Base-by-base conservation (phyloP, 495 filamentous ascomycete genomes). In the Eremomyces bilateralis region DNA sequence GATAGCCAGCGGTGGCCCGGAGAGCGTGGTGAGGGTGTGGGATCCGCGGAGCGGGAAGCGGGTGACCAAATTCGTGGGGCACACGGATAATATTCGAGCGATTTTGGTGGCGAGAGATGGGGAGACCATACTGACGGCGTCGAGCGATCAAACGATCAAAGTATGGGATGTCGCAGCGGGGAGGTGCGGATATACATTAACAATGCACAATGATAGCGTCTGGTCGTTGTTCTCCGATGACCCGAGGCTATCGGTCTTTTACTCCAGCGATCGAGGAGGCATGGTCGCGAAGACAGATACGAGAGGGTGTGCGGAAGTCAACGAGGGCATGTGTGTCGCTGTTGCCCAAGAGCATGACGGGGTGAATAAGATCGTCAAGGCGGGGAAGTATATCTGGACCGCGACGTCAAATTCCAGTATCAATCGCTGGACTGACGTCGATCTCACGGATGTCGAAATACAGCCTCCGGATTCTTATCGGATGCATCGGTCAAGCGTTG, bases 121-220 rank as follows among this genome's bases (percentile, higher is more conserved):
- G 5, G 81, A 92, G 52, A 85, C 71, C 21, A 77, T 97, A 33
- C 70, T 97, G 68, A 91, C 83, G 0, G 90, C 82, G 2, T 93
- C 83, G 33, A 90, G 88, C 1, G 88, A 97, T 51, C 81, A 88
- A 52, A 94, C 88, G 0, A 74, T 97, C 57, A 97, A 97, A 54
- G 69, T 95, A 16, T 97, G 88, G 88, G 94, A 82, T 32, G 67
- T 94, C 31, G 83, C 80, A 1, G 84, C 81, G 8, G 88, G 85
- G 22, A 66, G 88, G 39, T 95, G 88, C 61, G 80, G 94, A 75
- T 78, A 94, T 55, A 97, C 90, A 3, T 62, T 97, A 35, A 93
- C 83, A 12, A 95, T 95, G 88, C 88, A 97, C 51, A 91, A 88
- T 50, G 81, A 90, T 46, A 93, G 83, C 50, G 85, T 97, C 15